Conservation (phyloP, 1,284 basidiomycete genomes). For the Uromyces viciae-fabae region DNA sequence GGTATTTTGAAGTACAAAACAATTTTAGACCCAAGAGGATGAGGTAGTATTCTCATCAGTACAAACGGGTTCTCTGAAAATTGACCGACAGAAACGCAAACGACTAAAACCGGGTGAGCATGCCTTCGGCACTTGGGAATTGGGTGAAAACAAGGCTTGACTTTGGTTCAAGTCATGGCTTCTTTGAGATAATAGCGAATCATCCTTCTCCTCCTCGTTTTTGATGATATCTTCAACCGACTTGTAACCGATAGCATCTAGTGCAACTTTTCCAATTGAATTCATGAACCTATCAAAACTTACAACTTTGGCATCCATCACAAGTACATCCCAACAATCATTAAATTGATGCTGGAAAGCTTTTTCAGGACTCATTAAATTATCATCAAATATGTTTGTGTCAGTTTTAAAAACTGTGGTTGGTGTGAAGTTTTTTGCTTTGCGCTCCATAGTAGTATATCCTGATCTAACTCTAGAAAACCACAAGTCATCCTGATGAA, state of each 20-base stretch:
- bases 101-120: neutral
- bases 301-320: conserved; percentile 35
- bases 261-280: neutral
- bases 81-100: conserved; percentile 3
- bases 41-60: neutral
- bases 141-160: too few relatives aligned
- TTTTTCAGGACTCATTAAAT: conserved; percentile 20
- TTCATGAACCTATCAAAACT: conserved; percentile 20
- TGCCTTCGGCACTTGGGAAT: too few relatives aligned
- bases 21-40: conserved; percentile 4
- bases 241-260: neutral
- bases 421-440: conserved; percentile 12
- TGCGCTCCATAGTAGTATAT: conserved; percentile 26
- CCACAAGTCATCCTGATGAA: conserved; percentile 12
- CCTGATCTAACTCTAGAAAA: conserved; percentile 26
- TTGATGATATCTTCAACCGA: neutral
- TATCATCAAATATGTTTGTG: conserved; percentile 6
- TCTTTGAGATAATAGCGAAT: too few relatives aligned
- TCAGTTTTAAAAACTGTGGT: conserved; percentile 9
- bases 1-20: too few relatives aligned
- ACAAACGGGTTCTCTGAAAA: conserved; percentile 17
- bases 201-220: neutral
- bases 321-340: conserved; percentile 41
- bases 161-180: too few relatives aligned
- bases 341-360: conserved; percentile 11